Conservation (phyloP, 1,284 basidiomycete species). For the Leccinum fallax region DNA sequence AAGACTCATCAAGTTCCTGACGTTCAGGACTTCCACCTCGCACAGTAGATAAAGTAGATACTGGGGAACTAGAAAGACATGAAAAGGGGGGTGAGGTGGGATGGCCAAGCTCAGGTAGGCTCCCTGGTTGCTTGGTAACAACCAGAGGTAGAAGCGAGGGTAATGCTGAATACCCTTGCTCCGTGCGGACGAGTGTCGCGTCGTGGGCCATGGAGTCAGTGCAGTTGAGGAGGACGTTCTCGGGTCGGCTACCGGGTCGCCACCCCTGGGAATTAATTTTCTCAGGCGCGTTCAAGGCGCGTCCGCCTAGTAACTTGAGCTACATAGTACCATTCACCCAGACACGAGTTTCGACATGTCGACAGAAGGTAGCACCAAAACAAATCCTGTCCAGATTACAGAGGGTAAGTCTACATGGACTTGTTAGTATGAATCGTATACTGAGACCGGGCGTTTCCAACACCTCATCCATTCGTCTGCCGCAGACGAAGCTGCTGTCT, state of each 20-base stretch:
- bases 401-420: slow-evolving; percentile 27
- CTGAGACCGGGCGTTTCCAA: slow-evolving; percentile 10
- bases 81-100: neutral
- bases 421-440: neutral
- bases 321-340: neutral
- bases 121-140: neutral
- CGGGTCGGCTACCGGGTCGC: too few relatives aligned
- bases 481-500: slow-evolving; percentile 82
- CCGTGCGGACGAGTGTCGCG: too few relatives aligned
- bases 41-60: neutral
- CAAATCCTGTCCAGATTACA: slow-evolving; percentile 37
- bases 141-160: neutral
- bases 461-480: neutral
- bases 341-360: slow-evolving; percentile 21
- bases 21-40: neutral
- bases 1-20: neutral
- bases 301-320: too few relatives aligned
- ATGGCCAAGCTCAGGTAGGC: neutral
- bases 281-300: too few relatives aligned
- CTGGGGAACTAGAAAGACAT: neutral
- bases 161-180: neutral
- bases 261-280: too few relatives aligned
- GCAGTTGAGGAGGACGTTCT: too few relatives aligned
- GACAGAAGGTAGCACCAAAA: slow-evolving; percentile 27
- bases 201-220: too few relatives aligned